Evolutionary conservation across 441 rosid genomes (phyloP).

Genomic region (Erysimum cheiri): DNA sequence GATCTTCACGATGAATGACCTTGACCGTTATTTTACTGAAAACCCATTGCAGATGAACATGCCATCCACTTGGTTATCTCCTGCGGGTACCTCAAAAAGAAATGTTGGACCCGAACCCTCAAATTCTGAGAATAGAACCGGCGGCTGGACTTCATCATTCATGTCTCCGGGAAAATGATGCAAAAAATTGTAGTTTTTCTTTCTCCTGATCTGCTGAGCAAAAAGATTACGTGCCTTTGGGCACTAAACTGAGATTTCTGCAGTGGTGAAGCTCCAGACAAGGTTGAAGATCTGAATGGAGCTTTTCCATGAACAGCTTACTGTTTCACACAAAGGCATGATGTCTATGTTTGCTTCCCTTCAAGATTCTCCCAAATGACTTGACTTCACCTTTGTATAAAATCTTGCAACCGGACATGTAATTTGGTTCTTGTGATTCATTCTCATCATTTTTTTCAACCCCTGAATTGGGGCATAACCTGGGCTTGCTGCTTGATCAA

Average conservation of each 20-base stretch:
- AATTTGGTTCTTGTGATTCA: constrained; percentile 20
- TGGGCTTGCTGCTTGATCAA: background rate
- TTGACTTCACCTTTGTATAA: constrained; percentile 25
- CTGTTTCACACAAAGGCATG: constrained; percentile 5
- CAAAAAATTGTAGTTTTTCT: constrained; percentile 26
- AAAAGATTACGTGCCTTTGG: background rate
- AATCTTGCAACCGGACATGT: constrained; percentile 16
- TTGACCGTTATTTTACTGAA: constrained; percentile 2
- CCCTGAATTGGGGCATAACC: background rate
- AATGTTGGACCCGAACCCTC: constrained; percentile 37
- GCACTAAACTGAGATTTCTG: background rate
- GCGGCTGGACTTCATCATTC: constrained; percentile 59
- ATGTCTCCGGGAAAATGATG: constrained; percentile 75
- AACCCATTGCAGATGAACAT: constrained; percentile 51
- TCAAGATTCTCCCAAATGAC: constrained; percentile 17
- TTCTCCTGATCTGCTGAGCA: background rate
- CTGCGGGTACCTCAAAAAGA: constrained; percentile 66
- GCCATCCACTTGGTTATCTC: constrained; percentile 63
- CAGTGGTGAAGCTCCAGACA: constrained; percentile 12
- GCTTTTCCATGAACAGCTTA: constrained; percentile 13
- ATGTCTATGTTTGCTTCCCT: constrained; percentile 1
- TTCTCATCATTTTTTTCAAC: background rate
- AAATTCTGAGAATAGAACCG: constrained; percentile 35
- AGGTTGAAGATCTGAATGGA: constrained; percentile 14
- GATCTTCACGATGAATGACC: background rate